Conservation (phyloP, 2,329 filamentous ascomycete species). For the Pseudogymnoascus sp. region DNA sequence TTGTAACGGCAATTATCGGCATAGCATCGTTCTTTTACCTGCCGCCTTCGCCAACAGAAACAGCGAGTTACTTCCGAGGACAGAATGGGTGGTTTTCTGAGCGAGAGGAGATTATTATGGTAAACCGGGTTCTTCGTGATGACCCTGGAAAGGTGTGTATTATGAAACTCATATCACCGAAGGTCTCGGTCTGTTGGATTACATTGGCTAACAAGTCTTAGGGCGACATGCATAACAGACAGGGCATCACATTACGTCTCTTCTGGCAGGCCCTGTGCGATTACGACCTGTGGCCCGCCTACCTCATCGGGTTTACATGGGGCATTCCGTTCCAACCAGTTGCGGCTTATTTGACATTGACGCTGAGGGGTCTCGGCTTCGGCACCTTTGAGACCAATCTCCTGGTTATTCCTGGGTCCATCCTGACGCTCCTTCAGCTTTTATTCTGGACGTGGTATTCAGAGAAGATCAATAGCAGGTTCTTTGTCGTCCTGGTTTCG, state of each 20-base stretch:
- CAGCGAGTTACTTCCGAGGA: constrained; percentile 47
- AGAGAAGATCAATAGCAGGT: constrained; percentile 30
- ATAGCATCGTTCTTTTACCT: constrained; percentile 45
- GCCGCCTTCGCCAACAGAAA: constrained; percentile 53
- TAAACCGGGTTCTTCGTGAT: constrained; percentile 49
- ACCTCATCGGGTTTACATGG: constrained; percentile 13
- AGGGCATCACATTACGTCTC: constrained; percentile 42
- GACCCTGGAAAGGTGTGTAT: constrained; percentile 38
- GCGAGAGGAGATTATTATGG: constrained; percentile 57
- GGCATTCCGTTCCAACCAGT: constrained; percentile 13
- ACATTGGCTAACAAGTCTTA: constrained; percentile 43
- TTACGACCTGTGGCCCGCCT: constrained; percentile 46
- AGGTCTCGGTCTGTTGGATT: constrained; percentile 39
- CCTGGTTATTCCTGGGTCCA: constrained; percentile 15
- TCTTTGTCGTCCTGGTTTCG: constrained; percentile 26
- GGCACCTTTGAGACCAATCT: constrained; percentile 19
- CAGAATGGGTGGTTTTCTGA: constrained; percentile 56
- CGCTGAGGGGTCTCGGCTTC: constrained; percentile 16
- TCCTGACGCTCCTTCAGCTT: constrained; percentile 17
- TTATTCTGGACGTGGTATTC: constrained; percentile 39
- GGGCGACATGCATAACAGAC: constrained; percentile 51
- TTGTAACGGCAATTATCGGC: constrained; percentile 43
- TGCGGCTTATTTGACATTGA: constrained; percentile 16
- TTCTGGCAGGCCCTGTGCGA: constrained; percentile 43
- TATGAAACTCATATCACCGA: constrained; percentile 28